phyloP scores from a whole-genome alignment of 495 filamentous ascomycete species.

The Hypoxylon intermedium region DNA sequence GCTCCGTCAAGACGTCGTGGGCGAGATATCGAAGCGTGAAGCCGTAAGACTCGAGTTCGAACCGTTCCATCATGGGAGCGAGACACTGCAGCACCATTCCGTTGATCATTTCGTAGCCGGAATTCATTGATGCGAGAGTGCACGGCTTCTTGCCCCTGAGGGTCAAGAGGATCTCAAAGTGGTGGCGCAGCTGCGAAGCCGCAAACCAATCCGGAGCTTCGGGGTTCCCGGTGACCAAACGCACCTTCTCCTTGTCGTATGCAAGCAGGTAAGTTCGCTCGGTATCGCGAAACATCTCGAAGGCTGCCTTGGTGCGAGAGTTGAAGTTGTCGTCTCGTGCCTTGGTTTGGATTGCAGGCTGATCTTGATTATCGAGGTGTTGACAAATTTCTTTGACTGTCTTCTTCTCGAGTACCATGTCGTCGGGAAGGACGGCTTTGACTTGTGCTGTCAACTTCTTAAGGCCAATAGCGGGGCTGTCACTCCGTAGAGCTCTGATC shows the following conservation, averaged over 20 bases:
- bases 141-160: neutral
- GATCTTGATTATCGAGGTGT: neutral
- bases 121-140: neutral
- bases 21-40: neutral
- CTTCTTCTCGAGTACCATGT: neutral
- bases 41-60: neutral
- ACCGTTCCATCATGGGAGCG: neutral
- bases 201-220: neutral
- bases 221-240: neutral
- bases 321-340: neutral
- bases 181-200: neutral
- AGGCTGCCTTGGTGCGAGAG: neutral
- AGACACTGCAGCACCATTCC: neutral
- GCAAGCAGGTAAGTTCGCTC: neutral
- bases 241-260: neutral
- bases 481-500: neutral
- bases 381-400: neutral
- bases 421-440: neutral
- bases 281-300: neutral
- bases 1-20: neutral
- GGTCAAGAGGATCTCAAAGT: neutral
- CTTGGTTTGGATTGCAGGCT: neutral
- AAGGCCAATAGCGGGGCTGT: neutral
- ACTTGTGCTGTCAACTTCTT: neutral
- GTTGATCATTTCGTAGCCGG: neutral